Evolutionary conservation across 495 filamentous ascomycete genomes (phyloP), one percentile per base, ranked within the genome.

Genomic region (Penicillium maclennaniae): DNA sequence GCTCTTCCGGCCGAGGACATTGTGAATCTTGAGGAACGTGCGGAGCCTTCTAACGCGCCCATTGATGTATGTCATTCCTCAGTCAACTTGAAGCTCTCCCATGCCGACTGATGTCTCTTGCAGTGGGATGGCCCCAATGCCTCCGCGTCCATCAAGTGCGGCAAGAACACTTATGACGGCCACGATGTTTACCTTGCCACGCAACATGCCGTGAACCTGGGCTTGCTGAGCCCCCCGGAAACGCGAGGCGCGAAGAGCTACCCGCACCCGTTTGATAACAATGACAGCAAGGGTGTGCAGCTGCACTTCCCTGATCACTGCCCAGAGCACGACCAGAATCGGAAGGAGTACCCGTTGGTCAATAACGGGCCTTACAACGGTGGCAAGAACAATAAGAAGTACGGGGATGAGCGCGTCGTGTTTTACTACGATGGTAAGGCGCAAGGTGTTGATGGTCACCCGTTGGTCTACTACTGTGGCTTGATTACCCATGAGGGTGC

Each of bases 401-500:
- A n/a, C n/a, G 40, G 40, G 40, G 16, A 43, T 23, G 40, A 43
- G 40, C 40, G 40, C 8, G 40, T 43, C 40, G 40, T 43, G 16
- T 43, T 41, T 43, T 43, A 43, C 40, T 43, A 43, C 40, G 40
- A 43, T 43, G 40, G 40, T 17, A 20, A 43, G 40, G 16, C 40
- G 3, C 10, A 43, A 43, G 40, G 40, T n/a, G 16, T 43, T 19
- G 40, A 20, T 43, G 40, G 40, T 43, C 40, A 43, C 40, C 8
- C 40, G 40, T 20, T 20, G 40, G 40, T 43, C 40, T 43, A 43
- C 40, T 43, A 43, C 40, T 43, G 40, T 43, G 40, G 40, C 40
- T 43, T 43, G 16, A 43, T 43, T 12, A 43, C 40, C 40, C 40
- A 43, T 43, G 14, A 43, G 16, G 40, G 40, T 43, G 40, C 40